Base-by-base conservation (phyloP, 2,329 filamentous ascomycete genomes). In the Emergomyces africanus region DNA sequence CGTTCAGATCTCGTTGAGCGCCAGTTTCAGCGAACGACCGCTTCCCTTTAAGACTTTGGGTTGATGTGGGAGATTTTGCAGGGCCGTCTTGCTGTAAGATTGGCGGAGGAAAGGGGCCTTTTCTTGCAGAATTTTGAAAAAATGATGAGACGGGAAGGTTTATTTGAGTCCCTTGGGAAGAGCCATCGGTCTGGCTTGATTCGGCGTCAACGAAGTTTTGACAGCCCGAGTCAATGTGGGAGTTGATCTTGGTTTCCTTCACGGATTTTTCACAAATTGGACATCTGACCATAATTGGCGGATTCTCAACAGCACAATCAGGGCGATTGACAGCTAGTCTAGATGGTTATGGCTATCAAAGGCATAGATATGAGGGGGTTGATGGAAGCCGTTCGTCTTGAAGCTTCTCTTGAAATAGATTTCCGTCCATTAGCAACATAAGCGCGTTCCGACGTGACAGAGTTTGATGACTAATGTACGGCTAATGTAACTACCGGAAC, bases 161-260 rank as follows among this genome's bases (percentile, higher is more conserved):
- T 63, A 72, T 77, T 28, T 72, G 71, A 12, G 70, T 66, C 58
- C 69, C 65, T 66, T 72, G 53, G 63, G 69, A 33, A 46, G 59
- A 56, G 35, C 61, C 63, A 37, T 72, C 68, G 65, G 77, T 69
- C 61, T 85, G 82, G 59, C 68, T 67, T 61, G 71, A 67, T 69
- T 72, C 64, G 3, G 72, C 64, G 20, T 87, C 76, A 63, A 94
- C 71, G 69, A 86, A 86, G 41, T 77, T 79, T 61, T 81, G 73
- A 76, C 92, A 97, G 64, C 82, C 82, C 35, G 89, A 92, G 75
- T 97, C 94, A 69, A 97, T 84, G 73, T 97, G 92, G 65, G 81
- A 80, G 75, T 97, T 97, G 78, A 97, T 97, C 65, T 87, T 82
- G 68, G 77, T 76, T 64, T 86, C 76, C 64, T 83, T 86, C 67